Evolutionary conservation across 306 rosid species (phyloP).

Genomic region (Delonix regia): DNA sequence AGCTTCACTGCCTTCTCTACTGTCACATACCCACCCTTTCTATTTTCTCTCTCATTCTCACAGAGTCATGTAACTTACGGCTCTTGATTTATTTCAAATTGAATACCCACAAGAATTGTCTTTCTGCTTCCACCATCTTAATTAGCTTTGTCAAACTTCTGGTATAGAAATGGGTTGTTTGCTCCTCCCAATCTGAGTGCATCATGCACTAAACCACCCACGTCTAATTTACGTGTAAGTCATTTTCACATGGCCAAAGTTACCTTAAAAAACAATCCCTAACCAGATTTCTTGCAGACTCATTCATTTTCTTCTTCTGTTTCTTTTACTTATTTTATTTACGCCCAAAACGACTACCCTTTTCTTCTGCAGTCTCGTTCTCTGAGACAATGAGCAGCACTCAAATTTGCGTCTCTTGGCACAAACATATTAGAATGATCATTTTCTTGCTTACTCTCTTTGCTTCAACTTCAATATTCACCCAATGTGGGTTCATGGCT

Average conservation of each 20-base stretch:
- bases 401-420: conserved; percentile 44
- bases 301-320: background rate
- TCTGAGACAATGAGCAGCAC: conserved; percentile 56
- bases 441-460: conserved; percentile 48
- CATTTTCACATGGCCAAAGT: background rate
- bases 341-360: conserved; percentile 18
- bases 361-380: conserved; percentile 40
- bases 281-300: background rate
- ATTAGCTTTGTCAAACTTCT: background rate
- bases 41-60: background rate
- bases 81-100: background rate
- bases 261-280: background rate
- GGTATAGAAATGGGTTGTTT: background rate
- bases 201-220: background rate
- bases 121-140: background rate
- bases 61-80: background rate
- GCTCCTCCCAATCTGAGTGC: background rate
- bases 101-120: background rate
- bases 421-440: conserved; percentile 45
- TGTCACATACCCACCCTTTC: conserved; percentile 34
- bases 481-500: conserved; percentile 47
- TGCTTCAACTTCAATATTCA: conserved; percentile 50
- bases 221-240: background rate
- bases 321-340: background rate
- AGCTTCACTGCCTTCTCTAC: conserved; percentile 44